Conservation (phyloP, 2,329 filamentous ascomycete species). For the Cladosporium oxysporum region DNA sequence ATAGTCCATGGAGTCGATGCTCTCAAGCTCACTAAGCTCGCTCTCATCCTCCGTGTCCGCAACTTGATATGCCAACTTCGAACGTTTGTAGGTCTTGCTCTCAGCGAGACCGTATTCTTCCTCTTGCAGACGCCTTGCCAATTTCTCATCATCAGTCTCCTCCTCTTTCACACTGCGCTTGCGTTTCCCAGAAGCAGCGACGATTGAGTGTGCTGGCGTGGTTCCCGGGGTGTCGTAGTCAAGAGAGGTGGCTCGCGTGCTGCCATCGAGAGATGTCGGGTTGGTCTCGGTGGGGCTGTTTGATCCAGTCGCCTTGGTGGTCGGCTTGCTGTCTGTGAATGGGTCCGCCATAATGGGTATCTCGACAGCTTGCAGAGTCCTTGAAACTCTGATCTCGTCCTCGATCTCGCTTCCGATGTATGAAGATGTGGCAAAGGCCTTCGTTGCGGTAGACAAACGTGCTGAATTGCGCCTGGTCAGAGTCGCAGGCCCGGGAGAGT, state of each 20-base stretch:
- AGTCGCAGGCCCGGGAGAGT: not conserved
- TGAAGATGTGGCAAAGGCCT: constrained; percentile 11
- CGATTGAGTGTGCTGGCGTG: constrained; percentile 54
- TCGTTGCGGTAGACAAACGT: constrained; percentile 9
- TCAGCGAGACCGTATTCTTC: constrained; percentile 35
- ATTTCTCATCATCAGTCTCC: constrained; percentile 34
- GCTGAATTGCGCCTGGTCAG: constrained; percentile 14
- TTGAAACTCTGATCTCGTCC: constrained; percentile 23
- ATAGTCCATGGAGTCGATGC: constrained; percentile 28
- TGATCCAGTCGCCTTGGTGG: constrained; percentile 9
- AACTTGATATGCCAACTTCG: constrained; percentile 28
- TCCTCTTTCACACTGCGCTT: constrained; percentile 36
- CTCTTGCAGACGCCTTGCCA: constrained; percentile 38
- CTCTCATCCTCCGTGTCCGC: constrained; percentile 36
- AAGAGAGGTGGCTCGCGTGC: constrained; percentile 45
- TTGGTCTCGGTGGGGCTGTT: constrained; percentile 26
- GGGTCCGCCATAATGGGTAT: constrained; percentile 1
- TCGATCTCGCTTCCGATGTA: constrained; percentile 18
- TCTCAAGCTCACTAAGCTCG: constrained; percentile 35
- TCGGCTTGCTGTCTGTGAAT: not conserved
- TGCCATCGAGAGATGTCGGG: constrained; percentile 26
- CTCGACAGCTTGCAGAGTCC: constrained; percentile 10
- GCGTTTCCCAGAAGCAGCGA: constrained; percentile 33
- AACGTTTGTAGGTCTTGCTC: constrained; percentile 29
- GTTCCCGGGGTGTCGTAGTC: constrained; percentile 65